phyloP scores from a whole-genome alignment of 1,284 basidiomycete species.

The Fomitopsis pinicola region DNA sequence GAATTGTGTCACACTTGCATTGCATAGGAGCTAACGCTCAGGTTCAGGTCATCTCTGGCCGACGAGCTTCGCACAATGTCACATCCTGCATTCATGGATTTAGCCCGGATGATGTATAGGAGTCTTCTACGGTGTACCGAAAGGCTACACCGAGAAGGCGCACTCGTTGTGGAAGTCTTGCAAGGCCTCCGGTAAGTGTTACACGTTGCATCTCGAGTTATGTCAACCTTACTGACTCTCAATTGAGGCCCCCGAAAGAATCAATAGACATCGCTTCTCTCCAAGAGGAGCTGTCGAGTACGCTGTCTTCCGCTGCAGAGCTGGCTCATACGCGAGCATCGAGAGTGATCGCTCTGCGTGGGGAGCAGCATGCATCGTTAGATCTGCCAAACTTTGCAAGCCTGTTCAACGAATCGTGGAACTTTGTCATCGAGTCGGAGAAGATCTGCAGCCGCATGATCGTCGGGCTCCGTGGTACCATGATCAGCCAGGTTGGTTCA shows the following conservation, averaged over 20 bases:
- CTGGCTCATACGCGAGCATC: constrained; percentile 80
- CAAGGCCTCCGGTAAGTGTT: constrained; percentile 41
- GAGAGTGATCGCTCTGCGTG: constrained; percentile 71
- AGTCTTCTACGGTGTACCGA: constrained; percentile 70
- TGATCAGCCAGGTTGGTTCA: constrained; percentile 68
- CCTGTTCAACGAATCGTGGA: constrained; percentile 85
- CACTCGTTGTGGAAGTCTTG: constrained; percentile 59
- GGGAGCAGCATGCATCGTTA: constrained; percentile 76
- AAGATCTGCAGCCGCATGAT: constrained; percentile 86
- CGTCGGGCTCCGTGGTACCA: constrained; percentile 80
- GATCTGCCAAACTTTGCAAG: constrained; percentile 73
- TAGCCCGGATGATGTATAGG: constrained; percentile 62
- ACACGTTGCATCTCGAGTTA: not conserved
- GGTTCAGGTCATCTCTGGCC: constrained; percentile 32
- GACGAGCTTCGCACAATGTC: constrained; percentile 63
- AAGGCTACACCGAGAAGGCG: constrained; percentile 64
- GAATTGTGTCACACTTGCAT: constrained; percentile 21
- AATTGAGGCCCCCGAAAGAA: constrained; percentile 30
- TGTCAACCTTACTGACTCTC: constrained; percentile 6
- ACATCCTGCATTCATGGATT: constrained; percentile 65
- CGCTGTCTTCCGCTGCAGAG: constrained; percentile 78
- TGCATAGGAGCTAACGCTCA: not conserved
- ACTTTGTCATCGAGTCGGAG: constrained; percentile 87
- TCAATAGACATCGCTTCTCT: constrained; percentile 40
- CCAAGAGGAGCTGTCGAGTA: constrained; percentile 64